These are phyloP conservation scores for Hypomontagnella monticulosa DNA, from an alignment of 495 filamentous ascomycete species.

Conservation along the genomic window DNA sequence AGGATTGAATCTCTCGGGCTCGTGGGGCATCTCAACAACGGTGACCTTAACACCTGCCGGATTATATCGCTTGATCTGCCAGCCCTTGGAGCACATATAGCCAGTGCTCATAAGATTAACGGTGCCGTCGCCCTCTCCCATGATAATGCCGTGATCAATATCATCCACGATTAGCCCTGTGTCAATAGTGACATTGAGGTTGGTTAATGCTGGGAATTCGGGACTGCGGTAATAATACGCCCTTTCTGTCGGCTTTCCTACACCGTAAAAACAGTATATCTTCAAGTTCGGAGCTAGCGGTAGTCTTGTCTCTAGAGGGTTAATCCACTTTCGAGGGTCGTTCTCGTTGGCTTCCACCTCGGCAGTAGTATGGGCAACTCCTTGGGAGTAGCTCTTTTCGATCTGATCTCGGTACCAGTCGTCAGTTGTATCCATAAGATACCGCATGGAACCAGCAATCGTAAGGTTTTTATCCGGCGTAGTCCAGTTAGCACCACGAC, in stretches of 20 bases:
- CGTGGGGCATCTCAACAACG: constrained; percentile 94
- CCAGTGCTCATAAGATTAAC: constrained; percentile 87
- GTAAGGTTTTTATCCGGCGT: constrained; percentile 78
- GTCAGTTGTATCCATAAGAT: constrained; percentile 79
- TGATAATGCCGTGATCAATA: constrained; percentile 85
- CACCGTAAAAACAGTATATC: constrained; percentile 97
- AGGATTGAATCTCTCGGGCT: constrained; percentile 90
- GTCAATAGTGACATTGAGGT: constrained; percentile 90
- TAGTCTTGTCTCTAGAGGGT: constrained; percentile 89
- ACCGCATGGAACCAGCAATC: constrained; percentile 75
- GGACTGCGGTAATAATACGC: constrained; percentile 90
- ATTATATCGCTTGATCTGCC: constrained; percentile 93
- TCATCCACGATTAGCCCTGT: constrained; percentile 72
- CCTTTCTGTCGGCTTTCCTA: constrained; percentile 90
- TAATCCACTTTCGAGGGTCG: constrained; percentile 87
- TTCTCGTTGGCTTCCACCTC: constrained; percentile 90
- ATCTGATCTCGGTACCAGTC: constrained; percentile 85
- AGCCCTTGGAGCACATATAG: constrained; percentile 97
- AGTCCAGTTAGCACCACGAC: constrained; percentile 65
- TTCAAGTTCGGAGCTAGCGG: constrained; percentile 91
- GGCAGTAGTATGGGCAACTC: constrained; percentile 79
- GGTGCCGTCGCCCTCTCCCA: constrained; percentile 96
- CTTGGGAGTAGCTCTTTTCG: constrained; percentile 80
- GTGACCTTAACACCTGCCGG: constrained; percentile 83
- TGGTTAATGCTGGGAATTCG: constrained; percentile 66